Conservation (phyloP, 2,329 filamentous ascomycete species). For the Botryotinia globosa region DNA sequence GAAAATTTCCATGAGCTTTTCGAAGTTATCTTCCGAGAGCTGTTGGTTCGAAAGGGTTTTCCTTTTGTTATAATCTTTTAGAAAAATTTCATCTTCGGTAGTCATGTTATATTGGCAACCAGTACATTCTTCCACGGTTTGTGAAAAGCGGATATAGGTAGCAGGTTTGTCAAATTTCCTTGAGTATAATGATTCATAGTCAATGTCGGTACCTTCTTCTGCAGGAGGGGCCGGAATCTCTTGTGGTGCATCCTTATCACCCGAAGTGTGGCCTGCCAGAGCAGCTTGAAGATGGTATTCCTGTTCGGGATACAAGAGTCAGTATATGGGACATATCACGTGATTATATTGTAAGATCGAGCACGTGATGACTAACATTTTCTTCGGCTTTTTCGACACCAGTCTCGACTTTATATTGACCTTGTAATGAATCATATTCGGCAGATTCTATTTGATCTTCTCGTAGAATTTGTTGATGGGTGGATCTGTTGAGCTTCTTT, state of each 20-base stretch:
- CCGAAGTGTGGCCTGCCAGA: conserved; percentile 28
- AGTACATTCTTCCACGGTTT: conserved; percentile 94
- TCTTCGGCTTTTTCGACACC: conserved; percentile 97
- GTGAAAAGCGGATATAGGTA: conserved; percentile 96
- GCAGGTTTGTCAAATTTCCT: conserved; percentile 76
- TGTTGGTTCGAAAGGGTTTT: conserved; percentile 55
- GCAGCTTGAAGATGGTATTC: conserved; percentile 41
- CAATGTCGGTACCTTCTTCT: conserved; percentile 59
- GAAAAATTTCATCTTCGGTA: conserved; percentile 80
- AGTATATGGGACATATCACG: conserved; percentile 24
- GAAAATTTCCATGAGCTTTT: conserved; percentile 91
- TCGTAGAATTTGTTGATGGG: conserved; percentile 57
- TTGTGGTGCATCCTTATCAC: conserved; percentile 35
- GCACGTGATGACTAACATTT: conserved; percentile 67
- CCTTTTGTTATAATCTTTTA: conserved; percentile 81
- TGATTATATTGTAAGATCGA: conserved; percentile 21
- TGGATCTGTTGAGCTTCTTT: conserved; percentile 57
- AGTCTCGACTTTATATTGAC: conserved; percentile 81
- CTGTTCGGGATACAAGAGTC: conserved; percentile 23
- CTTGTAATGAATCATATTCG: conserved; percentile 73
- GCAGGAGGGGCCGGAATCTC: conserved; percentile 63
- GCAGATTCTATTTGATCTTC: conserved; percentile 86
- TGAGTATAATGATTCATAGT: conserved; percentile 88
- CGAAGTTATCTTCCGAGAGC: conserved; percentile 88
- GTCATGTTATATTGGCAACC: conserved; percentile 93